Evolutionary conservation across 2,329 filamentous ascomycete genomes (phyloP).

Genomic region (Xylaria arbuscula): DNA sequence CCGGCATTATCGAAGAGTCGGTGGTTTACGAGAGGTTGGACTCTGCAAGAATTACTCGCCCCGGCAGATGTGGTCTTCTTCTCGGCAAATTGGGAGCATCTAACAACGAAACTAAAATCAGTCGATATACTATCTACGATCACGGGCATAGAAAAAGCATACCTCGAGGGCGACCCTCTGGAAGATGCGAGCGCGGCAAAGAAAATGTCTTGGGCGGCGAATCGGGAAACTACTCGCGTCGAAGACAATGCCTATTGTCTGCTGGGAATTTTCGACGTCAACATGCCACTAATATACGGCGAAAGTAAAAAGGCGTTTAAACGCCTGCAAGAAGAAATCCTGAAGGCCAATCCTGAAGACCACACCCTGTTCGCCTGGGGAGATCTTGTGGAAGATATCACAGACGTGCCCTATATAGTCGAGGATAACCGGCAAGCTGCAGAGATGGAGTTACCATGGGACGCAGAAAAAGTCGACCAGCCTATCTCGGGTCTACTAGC

Average conservation of each 20-base stretch:
- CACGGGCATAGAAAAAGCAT: conserved; percentile 40
- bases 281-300: conserved; percentile 48
- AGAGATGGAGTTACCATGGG: conserved; percentile 23
- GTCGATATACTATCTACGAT: conserved; percentile 35
- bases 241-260: conserved; percentile 48
- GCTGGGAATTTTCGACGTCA: conserved; percentile 47
- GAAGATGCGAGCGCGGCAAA: conserved; percentile 38
- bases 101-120: conserved; percentile 42
- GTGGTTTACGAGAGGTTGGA: conserved; percentile 27
- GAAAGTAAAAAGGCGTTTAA: conserved; percentile 45
- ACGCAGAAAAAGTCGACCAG: conserved; percentile 4
- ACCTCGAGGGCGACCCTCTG: conserved; percentile 32
- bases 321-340: conserved; percentile 45
- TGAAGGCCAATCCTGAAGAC: conserved; percentile 40
- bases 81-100: conserved; percentile 34
- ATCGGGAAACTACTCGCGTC: conserved; percentile 40
- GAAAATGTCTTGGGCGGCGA: conserved; percentile 47
- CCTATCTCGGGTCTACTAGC: conserved; percentile 23
- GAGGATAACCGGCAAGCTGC: neutral
- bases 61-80: conserved; percentile 42
- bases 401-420: conserved; percentile 17
- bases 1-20: conserved; percentile 17
- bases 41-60: conserved; percentile 41
- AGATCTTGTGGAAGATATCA: conserved; percentile 6
- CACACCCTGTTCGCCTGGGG: conserved; percentile 45